Base-by-base conservation (phyloP, 2,329 filamentous ascomycete species). In the Aspergillus candidus region DNA sequence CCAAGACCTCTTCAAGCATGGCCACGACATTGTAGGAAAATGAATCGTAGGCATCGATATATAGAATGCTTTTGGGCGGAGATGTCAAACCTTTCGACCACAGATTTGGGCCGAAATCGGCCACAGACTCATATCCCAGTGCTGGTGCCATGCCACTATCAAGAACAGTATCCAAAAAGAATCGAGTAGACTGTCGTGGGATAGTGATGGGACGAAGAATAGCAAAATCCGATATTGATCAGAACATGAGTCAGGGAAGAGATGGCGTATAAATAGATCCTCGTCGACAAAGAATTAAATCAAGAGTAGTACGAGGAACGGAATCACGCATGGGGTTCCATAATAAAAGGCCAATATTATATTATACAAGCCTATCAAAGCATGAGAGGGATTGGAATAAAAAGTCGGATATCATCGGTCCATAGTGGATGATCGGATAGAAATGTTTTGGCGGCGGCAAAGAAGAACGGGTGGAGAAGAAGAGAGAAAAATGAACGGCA, bases 21-120 rank as follows among this genome's bases (percentile, higher is more conserved):
- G 86, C 83, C 41, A 94, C 82, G 58, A 97, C 93, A 70, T 96
- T 97, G 70, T 94, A 90, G 43, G 89, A 88, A 69, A 96, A 98
- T 34, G 90, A 96, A 71, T 98, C 93, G 68, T 94, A 94, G 50
- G 91, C 90, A 66, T 97, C 93, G 54, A 98, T 76, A 69, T 94
- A 95, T 51, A 97, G 79, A 50, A 97, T 84, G 48, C 53, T 60
- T 40, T 57, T 62, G 35, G 17, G 50, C 22, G 39, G 18, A 2
- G 27, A 30, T n/a, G 35, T 37, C 31, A 13, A 30, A 13, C 10
- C 34, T 10, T 30, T 35, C 13, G 41, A 17, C 14, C 32, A 27
- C 8, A 30, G 41, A 11, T 44, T 40, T 35, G 34, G 34, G 13
- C 40, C 35, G 31, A 34, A 32, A 15, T 34, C 33, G n/a, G 47